Evolutionary conservation across 371 early-diverging fungal species (phyloP), one percentile per base, ranked within the genome.

Genomic region (Syncephalastrum monosporum): DNA sequence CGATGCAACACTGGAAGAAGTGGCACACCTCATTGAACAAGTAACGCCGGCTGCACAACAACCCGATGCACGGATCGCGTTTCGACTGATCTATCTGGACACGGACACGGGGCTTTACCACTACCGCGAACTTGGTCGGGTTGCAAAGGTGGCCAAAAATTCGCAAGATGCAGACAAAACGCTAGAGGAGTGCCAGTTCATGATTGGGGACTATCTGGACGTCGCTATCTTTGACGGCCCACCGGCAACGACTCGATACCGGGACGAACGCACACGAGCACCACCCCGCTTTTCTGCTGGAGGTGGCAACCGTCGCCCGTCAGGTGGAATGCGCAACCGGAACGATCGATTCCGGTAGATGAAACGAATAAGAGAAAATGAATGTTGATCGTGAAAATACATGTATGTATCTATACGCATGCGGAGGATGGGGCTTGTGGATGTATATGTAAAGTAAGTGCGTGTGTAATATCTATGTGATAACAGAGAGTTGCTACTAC

Each of bases 121-220:
- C 14, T 60, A 61, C 12, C 74, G 69, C 57, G 82, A 85, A 4
- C 52, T 86, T 50, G 88, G 85, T 24, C 72, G 73, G 17, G 78
- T 88, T 3, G 62, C 70, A 19, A 71, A 82, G 54, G 52, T 59
- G 7, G 46, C 29, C 21, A 67, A 75, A 24, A 58, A 71, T 1
- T 66, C 78, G 3, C 50, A 53, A 17, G 84, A 85, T 49, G 79
- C 83, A 12, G 56, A 66, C 50, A 83, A 81, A 65, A 86, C 88
- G 1, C 57, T 90, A 46, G 79, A 81, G 1, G 72, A 82, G 17
- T 64, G 72, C 47, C 61, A 69, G 25, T 86, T 87, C 48, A 76
- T 83, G 43, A 82, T 78, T 64, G 90, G 90, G 4, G 90, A 90
- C 57, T 83, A 75, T 60, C 53, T 86, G 48, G 83, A 82, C 59